Conservation (phyloP, 331 rosid genomes). For the Ulmus americana region DNA sequence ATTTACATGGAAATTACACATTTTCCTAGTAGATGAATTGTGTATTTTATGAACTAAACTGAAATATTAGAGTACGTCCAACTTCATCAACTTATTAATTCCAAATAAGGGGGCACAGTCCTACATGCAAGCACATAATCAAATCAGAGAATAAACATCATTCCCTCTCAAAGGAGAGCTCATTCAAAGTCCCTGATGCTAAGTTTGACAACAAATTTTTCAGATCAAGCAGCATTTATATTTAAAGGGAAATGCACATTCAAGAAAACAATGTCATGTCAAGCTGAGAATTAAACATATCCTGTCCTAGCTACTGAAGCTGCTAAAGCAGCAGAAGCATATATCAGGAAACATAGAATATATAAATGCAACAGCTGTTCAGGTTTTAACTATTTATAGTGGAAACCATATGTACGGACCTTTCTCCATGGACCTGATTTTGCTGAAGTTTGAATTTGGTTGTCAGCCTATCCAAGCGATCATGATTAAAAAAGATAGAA, state of each 20-base stretch:
- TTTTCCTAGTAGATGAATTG: background rate
- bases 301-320: background rate
- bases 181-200: no score
- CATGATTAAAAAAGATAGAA: constrained; percentile 10
- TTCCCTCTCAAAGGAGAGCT: background rate
- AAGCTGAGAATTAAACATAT: background rate
- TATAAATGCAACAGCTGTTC: constrained; percentile 7
- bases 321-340: constrained; percentile 14
- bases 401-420: constrained; percentile 47
- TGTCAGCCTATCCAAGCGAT: constrained; percentile 50
- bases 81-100: constrained; percentile 5
- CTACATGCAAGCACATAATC: background rate
- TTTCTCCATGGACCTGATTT: constrained; percentile 98
- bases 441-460: constrained; percentile 62
- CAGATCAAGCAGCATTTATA: background rate
- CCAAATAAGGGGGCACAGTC: background rate
- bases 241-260: background rate
- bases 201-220: background rate
- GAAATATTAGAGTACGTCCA: background rate
- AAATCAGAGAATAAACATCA: background rate
- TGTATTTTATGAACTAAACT: background rate
- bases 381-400: constrained; percentile 14
- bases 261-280: background rate
- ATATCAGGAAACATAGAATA: constrained; percentile 8
- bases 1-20: background rate